These are phyloP conservation scores for Hemisphaericaspora nanyangensis DNA, from an alignment of 805 yeast genomes.

Conservation along the genomic window DNA sequence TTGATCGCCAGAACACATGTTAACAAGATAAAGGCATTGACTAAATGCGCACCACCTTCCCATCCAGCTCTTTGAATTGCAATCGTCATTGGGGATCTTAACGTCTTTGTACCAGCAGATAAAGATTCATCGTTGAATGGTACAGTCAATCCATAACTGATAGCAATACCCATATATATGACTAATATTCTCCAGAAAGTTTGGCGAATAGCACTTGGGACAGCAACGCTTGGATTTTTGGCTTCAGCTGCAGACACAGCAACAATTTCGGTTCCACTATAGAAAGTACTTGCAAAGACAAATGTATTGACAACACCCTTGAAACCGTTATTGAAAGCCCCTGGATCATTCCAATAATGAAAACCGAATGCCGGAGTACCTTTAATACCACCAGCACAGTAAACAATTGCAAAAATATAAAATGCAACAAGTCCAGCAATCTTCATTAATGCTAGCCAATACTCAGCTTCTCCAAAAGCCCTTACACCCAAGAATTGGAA, in stretches of 20 bases:
- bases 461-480: conserved; percentile 57
- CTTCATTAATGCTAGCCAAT: conserved; percentile 48
- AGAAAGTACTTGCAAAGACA: conserved; percentile 57
- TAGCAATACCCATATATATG: conserved; percentile 50
- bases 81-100: conserved; percentile 44
- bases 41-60: conserved; percentile 45
- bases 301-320: conserved; percentile 55
- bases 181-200: conserved; percentile 52
- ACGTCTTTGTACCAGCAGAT: conserved; percentile 29
- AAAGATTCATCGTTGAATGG: conserved; percentile 50
- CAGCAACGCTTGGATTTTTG: conserved; percentile 52
- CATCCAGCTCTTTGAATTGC: conserved; percentile 40
- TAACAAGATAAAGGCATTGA: conserved; percentile 59
- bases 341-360: conserved; percentile 42
- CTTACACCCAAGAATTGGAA: conserved; percentile 50
- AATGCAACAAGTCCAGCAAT: conserved; percentile 45
- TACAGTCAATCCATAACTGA: conserved; percentile 57
- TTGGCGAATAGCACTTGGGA: conserved; percentile 56
- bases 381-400: conserved; percentile 42
- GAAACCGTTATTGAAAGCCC: conserved; percentile 44
- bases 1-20: conserved; percentile 69
- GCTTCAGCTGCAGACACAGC: conserved; percentile 62
- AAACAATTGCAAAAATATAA: conserved; percentile 47
- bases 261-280: conserved; percentile 54
- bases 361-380: conserved; percentile 37